Percentiles rank a stretch among this genome's conserved stretches.
Conservation (phyloP, 345 rosid species). For the Streptanthus diversifolius region DNA sequence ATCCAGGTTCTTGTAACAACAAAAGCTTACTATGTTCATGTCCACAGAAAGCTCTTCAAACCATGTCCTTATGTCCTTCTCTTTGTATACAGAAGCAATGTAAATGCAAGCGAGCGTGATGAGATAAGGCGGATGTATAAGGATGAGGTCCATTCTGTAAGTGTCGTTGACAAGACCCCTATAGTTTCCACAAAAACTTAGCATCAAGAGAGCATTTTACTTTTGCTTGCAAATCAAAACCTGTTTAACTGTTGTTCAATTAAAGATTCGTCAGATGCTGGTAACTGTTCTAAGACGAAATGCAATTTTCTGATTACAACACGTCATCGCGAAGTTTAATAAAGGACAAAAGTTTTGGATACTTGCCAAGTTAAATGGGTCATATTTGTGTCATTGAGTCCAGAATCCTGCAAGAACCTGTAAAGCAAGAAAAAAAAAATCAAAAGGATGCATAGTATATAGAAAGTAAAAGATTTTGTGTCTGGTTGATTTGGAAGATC, state of each 20-base stretch:
- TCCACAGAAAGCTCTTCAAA: slow-evolving; percentile 97
- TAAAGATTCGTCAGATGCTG: not conserved
- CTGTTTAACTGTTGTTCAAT: not conserved
- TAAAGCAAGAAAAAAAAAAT: not conserved
- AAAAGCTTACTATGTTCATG: slow-evolving; percentile 73
- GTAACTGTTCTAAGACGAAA: not conserved
- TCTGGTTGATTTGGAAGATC: not conserved
- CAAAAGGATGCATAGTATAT: not conserved
- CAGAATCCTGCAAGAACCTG: slow-evolving; percentile 87
- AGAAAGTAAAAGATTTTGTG: not conserved
- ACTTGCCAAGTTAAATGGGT: slow-evolving; percentile 80
- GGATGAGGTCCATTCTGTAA: slow-evolving; percentile 92
- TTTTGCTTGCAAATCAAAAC: not conserved
- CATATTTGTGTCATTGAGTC: slow-evolving; percentile 61
- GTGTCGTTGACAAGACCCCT: slow-evolving; percentile 99
- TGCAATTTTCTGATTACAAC: not conserved
- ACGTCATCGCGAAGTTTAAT: not conserved
- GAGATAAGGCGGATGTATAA: slow-evolving; percentile 78
- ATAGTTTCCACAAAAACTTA: slow-evolving; percentile 23
- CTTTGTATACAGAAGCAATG: slow-evolving; percentile 70
- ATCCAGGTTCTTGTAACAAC: not conserved
- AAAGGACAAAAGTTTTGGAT: not conserved
- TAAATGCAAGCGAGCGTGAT: slow-evolving; percentile 93
- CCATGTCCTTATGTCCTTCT: slow-evolving; percentile 83
- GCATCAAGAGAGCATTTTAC: slow-evolving; percentile 3